phyloP scores from a whole-genome alignment of 352 stramenopile genomes.

The Globisporangium solare region DNA sequence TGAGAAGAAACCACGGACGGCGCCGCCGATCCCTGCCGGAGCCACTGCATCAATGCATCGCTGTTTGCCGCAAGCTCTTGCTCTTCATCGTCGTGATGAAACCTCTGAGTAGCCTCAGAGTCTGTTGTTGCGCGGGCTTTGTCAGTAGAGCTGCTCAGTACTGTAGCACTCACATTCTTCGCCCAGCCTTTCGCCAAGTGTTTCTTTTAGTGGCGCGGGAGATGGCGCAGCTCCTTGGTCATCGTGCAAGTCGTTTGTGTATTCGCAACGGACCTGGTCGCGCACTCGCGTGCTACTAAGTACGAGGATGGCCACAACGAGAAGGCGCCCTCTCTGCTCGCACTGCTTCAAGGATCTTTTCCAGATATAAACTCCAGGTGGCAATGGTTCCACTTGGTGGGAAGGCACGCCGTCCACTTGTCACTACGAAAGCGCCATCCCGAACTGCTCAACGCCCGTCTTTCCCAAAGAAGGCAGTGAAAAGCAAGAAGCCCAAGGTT shows the following conservation, averaged over 20 bases:
- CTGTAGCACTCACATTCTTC: slow-evolving; percentile 9
- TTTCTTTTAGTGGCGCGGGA: slow-evolving; percentile 36
- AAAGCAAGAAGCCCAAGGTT: not conserved
- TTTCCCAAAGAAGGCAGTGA: not conserved
- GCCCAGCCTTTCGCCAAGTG: slow-evolving; percentile 22
- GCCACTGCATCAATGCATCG: slow-evolving; percentile 14
- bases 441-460: too few relatives aligned
- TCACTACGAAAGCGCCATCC: not conserved
- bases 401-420: not conserved
- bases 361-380: not conserved
- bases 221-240: slow-evolving; percentile 17
- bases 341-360: too few relatives aligned
- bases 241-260: not conserved
- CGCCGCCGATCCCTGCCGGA: slow-evolving; percentile 2
- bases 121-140: not conserved
- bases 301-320: not conserved
- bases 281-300: too few relatives aligned
- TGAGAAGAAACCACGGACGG: not conserved
- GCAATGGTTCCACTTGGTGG: not conserved
- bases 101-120: not conserved
- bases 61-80: not conserved
- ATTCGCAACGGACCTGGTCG: not conserved
- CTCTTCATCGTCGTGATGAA: slow-evolving; percentile 6
- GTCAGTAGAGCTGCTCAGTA: not conserved
- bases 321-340: not conserved